Conservation (phyloP, 2,329 filamentous ascomycete genomes). For the Scedosporium apiospermum region DNA sequence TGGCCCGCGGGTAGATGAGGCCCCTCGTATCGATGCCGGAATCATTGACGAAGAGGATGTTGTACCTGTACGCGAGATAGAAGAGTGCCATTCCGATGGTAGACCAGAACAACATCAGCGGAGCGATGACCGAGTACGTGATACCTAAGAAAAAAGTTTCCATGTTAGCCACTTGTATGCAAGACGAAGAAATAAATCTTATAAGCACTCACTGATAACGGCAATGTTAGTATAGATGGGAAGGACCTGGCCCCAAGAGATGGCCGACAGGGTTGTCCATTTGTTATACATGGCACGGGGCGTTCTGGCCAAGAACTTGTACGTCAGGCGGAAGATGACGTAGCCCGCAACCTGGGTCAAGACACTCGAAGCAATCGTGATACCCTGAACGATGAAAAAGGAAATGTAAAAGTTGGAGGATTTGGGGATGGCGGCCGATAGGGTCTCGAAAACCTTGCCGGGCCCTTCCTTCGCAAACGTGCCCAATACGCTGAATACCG, state of each 20-base stretch:
- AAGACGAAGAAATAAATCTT: not conserved
- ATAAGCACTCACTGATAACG: slow-evolving; percentile 47
- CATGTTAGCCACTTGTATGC: slow-evolving; percentile 11
- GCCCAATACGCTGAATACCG: slow-evolving; percentile 60
- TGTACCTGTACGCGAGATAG: slow-evolving; percentile 81
- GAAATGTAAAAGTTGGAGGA: slow-evolving; percentile 90
- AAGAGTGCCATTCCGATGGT: slow-evolving; percentile 67
- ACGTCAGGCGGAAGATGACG: slow-evolving; percentile 57
- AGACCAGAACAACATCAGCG: slow-evolving; percentile 72
- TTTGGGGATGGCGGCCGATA: slow-evolving; percentile 67
- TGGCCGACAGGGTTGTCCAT: slow-evolving; percentile 57
- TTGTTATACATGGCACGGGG: slow-evolving; percentile 70
- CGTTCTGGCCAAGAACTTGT: slow-evolving; percentile 63
- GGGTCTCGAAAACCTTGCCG: slow-evolving; percentile 46
- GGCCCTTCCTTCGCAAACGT: slow-evolving; percentile 54
- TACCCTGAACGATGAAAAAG: slow-evolving; percentile 79
- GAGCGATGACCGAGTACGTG: slow-evolving; percentile 75
- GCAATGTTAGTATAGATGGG: slow-evolving; percentile 67
- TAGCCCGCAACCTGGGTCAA: slow-evolving; percentile 60
- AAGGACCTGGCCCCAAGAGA: slow-evolving; percentile 70
- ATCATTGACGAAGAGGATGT: slow-evolving; percentile 73
- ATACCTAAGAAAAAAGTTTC: slow-evolving; percentile 36
- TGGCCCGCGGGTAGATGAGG: slow-evolving; percentile 74
- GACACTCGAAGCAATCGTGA: slow-evolving; percentile 64
- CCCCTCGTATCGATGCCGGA: slow-evolving; percentile 79